Evolutionary conservation across 2,329 filamentous ascomycete genomes (phyloP).

Genomic region (Teratosphaeria epicoccoides): DNA sequence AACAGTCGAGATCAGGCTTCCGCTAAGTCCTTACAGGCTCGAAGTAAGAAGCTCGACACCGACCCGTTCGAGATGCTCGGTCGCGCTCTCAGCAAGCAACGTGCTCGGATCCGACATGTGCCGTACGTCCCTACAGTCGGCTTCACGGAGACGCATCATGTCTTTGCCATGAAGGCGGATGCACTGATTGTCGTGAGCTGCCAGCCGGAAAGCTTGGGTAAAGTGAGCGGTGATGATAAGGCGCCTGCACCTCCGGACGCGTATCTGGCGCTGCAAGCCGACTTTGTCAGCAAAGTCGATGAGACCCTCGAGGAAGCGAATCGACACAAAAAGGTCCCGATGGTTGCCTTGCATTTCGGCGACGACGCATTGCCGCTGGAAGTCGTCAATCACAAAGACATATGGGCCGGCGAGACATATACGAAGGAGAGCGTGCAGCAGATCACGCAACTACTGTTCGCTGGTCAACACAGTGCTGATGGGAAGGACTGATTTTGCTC

Average conservation of each 20-base stretch:
- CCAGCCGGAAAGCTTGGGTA: slow-evolving; percentile 21
- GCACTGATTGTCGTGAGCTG: slow-evolving; percentile 53
- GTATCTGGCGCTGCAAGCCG: not conserved
- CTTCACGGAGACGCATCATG: slow-evolving; percentile 53
- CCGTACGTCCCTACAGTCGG: slow-evolving; percentile 56
- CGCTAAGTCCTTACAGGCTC: slow-evolving; percentile 24
- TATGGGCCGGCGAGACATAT: slow-evolving; percentile 1
- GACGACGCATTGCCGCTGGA: not conserved
- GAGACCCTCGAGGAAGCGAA: not conserved
- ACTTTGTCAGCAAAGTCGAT: not conserved
- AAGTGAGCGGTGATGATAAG: not conserved
- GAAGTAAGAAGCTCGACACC: slow-evolving; percentile 20
- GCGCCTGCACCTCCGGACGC: not conserved
- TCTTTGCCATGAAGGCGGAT: slow-evolving; percentile 51
- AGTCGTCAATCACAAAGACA: not conserved
- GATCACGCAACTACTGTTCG: not conserved
- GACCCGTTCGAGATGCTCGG: slow-evolving; percentile 68
- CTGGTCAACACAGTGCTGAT: not conserved
- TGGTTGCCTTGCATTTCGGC: slow-evolving; percentile 1
- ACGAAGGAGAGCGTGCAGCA: not conserved
- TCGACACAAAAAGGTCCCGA: not conserved
- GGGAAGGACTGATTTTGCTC: not conserved
- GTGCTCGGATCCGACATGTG: slow-evolving; percentile 56
- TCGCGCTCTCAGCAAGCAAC: slow-evolving; percentile 48
- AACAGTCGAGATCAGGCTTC: slow-evolving; percentile 26